Base-by-base conservation (phyloP, 2,329 filamentous ascomycete species). In the Hymenoscyphus albidus region DNA sequence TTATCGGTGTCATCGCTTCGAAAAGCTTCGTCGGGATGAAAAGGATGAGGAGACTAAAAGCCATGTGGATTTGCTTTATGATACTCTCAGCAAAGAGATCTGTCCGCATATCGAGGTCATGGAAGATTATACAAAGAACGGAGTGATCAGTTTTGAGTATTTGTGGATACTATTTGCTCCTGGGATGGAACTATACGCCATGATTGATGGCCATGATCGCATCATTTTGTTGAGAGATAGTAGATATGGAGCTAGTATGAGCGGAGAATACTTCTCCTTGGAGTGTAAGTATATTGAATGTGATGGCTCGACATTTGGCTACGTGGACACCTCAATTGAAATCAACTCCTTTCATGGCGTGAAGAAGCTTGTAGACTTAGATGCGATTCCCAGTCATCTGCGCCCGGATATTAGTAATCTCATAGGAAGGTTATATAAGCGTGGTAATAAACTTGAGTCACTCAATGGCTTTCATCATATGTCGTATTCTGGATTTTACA, bases 1-100 rank as follows among this genome's bases (percentile, higher is more conserved):
- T 51, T 87, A 91, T 74, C 82, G 88, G 39, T 91, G 87, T 86
- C 76, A 80, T 1, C 71, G 77, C 5, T 79, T 87, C 44, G 69
- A 73, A 12, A 72, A 76, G 3, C 78, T 79, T 35, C 75, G 79
- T 56, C 71, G 80, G 9, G 77, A 79, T 40, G 70, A 78, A 7
- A 71, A 76, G 2, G 82, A 85, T 16, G 70, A 74, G 3, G 75
- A 72, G 18, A 81, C 80, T 1, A 80, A 77, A 58, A 75, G 79
- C 38, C 82, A 86, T 68, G 70, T 84, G 1, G 70, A 76, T 3
- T 71, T 86, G 0, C 73, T 87, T 13, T 76, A 78, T 66, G 76
- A 77, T 40, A 78, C 82, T 22, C 74, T 87, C 32, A 76, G 79
- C 51, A 77, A 78, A 18, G 83, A 87, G 69, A 77, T 87, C 13